Conservation (phyloP, 2,329 filamentous ascomycete species). For the Fusarium dimerum region DNA sequence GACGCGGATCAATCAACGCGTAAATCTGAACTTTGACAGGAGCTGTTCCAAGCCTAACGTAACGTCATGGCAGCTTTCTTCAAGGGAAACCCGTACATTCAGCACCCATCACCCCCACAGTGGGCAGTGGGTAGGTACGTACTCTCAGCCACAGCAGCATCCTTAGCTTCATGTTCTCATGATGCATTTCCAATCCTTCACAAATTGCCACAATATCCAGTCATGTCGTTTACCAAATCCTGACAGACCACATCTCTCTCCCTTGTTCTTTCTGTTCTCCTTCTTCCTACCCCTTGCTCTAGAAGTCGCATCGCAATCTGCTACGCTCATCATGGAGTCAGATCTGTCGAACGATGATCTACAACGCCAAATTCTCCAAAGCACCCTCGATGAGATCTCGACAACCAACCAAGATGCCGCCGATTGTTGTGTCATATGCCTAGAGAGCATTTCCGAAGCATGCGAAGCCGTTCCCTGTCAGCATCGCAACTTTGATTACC, state of each 20-base stretch:
- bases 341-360: slow-evolving; percentile 31
- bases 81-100: not conserved
- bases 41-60: slow-evolving; percentile 9
- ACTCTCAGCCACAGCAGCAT: not conserved
- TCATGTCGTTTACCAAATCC: slow-evolving; percentile 1
- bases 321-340: slow-evolving; percentile 23
- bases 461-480: slow-evolving; percentile 75
- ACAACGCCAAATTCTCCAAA: slow-evolving; percentile 44
- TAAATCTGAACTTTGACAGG: slow-evolving; percentile 5
- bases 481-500: slow-evolving; percentile 81
- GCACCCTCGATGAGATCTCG: slow-evolving; percentile 46
- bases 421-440: slow-evolving; percentile 80
- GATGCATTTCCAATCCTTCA: not conserved
- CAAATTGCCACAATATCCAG: not conserved
- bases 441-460: slow-evolving; percentile 71
- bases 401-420: slow-evolving; percentile 22
- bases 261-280: too few species aligned
- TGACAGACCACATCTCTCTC: not conserved
- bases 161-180: not conserved
- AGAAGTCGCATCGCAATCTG: not conserved
- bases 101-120: not conserved
- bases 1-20: slow-evolving; percentile 29
- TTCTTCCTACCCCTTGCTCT: not conserved
- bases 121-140: not conserved
- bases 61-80: slow-evolving; percentile 16